Evolutionary conservation across 345 rosid species (phyloP).

Genomic region (Cardamine occulta): DNA sequence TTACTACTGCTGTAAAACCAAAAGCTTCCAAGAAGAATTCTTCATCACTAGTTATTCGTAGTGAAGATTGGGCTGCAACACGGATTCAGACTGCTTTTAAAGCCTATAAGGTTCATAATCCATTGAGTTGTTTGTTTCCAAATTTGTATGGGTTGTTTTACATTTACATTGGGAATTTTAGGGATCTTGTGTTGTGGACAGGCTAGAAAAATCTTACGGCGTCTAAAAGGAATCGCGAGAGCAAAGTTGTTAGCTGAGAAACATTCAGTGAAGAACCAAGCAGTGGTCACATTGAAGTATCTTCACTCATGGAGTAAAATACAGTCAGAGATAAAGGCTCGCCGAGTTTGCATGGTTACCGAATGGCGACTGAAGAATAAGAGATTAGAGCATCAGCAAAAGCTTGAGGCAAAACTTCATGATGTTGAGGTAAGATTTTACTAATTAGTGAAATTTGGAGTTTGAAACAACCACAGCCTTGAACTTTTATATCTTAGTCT

Average conservation of each 20-base stretch:
- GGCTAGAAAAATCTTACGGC: conserved; percentile 77
- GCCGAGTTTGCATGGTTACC: conserved; percentile 76
- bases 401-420: conserved; percentile 93
- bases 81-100: conserved; percentile 76
- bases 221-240: conserved; percentile 64
- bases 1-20: conserved; percentile 58
- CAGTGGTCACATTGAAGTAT: conserved; percentile 57
- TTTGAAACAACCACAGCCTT: background rate
- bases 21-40: conserved; percentile 65
- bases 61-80: conserved; percentile 68
- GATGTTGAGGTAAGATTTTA: conserved; percentile 65
- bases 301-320: conserved; percentile 90
- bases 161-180: background rate
- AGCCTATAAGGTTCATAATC: conserved; percentile 61
- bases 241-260: conserved; percentile 56
- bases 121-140: conserved; percentile 6
- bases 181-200: conserved; percentile 30
- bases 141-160: background rate
- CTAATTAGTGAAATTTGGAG: background rate
- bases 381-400: conserved; percentile 85
- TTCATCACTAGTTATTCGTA: conserved; percentile 46
- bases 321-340: conserved; percentile 69
- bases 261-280: conserved; percentile 65
- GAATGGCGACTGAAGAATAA: conserved; percentile 78
- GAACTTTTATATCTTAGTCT: conserved; percentile 2